These are phyloP conservation scores for Nosema muscidifuracis DNA, from an alignment of 371 early-diverging fungal species.

Conservation along the genomic window DNA sequence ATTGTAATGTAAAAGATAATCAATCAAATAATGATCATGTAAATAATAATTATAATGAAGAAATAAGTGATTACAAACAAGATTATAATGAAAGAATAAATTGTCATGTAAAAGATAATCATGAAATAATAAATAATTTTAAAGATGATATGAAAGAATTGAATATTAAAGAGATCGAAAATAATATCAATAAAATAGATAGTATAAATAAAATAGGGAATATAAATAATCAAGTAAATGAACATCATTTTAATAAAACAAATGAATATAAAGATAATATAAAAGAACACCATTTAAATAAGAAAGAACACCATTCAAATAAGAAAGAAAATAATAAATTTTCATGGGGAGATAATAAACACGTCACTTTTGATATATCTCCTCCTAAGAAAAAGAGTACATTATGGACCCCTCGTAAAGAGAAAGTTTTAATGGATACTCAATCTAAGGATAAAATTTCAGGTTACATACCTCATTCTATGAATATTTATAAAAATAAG, in stretches of 20 bases:
- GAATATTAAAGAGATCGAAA: too few species aligned
- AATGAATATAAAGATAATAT: background rate
- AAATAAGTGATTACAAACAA: too few species aligned
- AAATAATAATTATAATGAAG: background rate
- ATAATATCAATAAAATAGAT: background rate
- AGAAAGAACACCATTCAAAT: background rate
- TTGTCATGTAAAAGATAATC: too few species aligned
- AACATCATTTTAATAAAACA: background rate
- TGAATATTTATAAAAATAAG: background rate
- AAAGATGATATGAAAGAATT: too few species aligned
- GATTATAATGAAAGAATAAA: too few species aligned
- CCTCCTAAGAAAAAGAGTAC: conserved; percentile 21
- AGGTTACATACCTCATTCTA: conserved; percentile 4
- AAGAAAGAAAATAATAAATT: background rate
- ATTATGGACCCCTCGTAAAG: conserved; percentile 37
- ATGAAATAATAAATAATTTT: too few species aligned
- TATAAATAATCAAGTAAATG: background rate
- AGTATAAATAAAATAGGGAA: background rate
- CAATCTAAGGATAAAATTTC: background rate
- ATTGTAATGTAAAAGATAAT: background rate
- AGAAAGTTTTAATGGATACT: conserved; percentile 21
- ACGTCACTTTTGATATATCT: conserved; percentile 25
- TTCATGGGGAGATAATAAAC: conserved; percentile 11
- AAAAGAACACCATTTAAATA: background rate
- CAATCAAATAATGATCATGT: background rate